Evolutionary conservation across 179 eudicot species (phyloP).

Genomic region (Silene noctiflora): DNA sequence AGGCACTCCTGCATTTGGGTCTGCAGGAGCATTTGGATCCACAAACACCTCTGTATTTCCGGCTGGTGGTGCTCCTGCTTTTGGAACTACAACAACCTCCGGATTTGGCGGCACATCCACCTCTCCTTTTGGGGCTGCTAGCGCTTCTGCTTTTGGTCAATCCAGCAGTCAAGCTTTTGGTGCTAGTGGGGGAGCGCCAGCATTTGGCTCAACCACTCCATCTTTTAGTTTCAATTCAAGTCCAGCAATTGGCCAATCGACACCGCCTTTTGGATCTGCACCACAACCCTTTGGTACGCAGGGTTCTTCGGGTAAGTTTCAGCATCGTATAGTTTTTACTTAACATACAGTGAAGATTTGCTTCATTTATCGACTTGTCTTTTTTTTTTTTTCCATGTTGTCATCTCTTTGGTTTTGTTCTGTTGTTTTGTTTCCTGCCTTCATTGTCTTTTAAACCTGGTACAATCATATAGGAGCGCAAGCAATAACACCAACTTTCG

Average conservation of each 20-base stretch:
- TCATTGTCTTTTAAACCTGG: not conserved
- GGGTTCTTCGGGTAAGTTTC: conserved; percentile 63
- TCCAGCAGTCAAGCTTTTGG: conserved; percentile 60
- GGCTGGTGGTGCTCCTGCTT: conserved; percentile 22
- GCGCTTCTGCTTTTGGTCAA: conserved; percentile 46
- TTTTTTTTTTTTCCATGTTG: not conserved
- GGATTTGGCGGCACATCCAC: conserved; percentile 33
- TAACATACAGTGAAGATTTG: not conserved
- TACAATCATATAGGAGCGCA: conserved; percentile 54
- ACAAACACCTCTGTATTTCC: conserved; percentile 31
- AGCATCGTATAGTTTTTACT: not conserved
- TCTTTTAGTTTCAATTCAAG: conserved; percentile 55
- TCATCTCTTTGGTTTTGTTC: not conserved
- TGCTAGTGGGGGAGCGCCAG: conserved; percentile 33
- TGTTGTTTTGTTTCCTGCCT: conserved; percentile 8
- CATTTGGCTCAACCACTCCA: conserved; percentile 33
- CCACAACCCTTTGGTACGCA: conserved; percentile 64
- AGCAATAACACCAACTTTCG: conserved; percentile 59
- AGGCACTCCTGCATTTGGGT: conserved; percentile 47
- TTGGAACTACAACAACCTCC: conserved; percentile 26
- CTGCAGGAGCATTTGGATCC: conserved; percentile 42
- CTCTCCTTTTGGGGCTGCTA: conserved; percentile 42
- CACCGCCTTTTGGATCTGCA: conserved; percentile 54
- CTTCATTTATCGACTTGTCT: not conserved
- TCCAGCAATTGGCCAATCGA: conserved; percentile 56